Evolutionary conservation across 2,329 filamentous ascomycete species (phyloP).

Genomic region (Akanthomyces lecanii): DNA sequence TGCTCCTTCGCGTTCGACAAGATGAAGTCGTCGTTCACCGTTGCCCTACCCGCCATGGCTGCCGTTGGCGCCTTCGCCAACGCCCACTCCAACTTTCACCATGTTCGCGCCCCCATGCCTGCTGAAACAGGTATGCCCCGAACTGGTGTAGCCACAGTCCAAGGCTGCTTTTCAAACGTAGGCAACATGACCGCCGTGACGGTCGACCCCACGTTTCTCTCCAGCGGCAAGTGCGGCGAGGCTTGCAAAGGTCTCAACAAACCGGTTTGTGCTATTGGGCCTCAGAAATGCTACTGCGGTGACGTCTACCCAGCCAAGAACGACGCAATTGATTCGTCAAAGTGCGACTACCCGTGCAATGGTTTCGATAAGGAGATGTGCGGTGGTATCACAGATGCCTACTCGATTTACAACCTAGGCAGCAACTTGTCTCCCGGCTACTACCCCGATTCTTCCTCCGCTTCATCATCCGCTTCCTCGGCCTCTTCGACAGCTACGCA

Average conservation of each 20-base stretch:
- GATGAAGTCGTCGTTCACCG: slow-evolving; percentile 7
- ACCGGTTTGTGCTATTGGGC: slow-evolving; percentile 59
- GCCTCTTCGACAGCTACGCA: slow-evolving; percentile 24
- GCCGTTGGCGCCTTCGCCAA: slow-evolving; percentile 24
- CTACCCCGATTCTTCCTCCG: slow-evolving; percentile 24
- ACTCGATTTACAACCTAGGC: slow-evolving; percentile 50
- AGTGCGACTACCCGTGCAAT: slow-evolving; percentile 64
- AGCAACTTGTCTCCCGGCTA: slow-evolving; percentile 37
- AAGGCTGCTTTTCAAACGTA: slow-evolving; percentile 48
- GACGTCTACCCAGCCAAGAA: slow-evolving; percentile 57
- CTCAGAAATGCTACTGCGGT: slow-evolving; percentile 70
- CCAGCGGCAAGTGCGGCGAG: slow-evolving; percentile 39
- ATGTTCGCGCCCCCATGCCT: slow-evolving; percentile 10
- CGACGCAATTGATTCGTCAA: slow-evolving; percentile 48
- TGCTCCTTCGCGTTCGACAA: neutral
- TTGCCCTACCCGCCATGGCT: slow-evolving; percentile 28
- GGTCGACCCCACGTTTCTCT: slow-evolving; percentile 22
- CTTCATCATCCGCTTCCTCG: slow-evolving; percentile 22
- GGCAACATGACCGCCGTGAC: slow-evolving; percentile 36
- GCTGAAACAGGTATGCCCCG: slow-evolving; percentile 35
- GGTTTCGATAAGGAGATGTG: slow-evolving; percentile 62
- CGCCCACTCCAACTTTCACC: slow-evolving; percentile 11
- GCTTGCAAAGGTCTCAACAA: slow-evolving; percentile 41
- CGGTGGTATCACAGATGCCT: slow-evolving; percentile 35
- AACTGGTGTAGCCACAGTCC: slow-evolving; percentile 36